Conservation (phyloP, 108 stramenopile genomes). For the Nitzschia sp. region DNA sequence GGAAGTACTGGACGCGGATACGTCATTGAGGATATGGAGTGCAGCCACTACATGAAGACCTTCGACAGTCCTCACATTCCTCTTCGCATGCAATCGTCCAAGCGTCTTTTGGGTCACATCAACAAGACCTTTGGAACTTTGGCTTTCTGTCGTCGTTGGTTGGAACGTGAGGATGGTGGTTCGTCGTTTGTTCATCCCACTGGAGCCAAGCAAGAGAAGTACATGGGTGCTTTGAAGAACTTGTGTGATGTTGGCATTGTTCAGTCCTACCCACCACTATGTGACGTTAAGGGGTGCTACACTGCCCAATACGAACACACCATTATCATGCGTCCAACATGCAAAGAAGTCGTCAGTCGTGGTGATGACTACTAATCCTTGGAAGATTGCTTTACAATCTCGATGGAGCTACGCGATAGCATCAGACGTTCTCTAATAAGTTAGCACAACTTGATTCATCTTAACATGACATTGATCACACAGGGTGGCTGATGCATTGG, state of each 20-base stretch:
- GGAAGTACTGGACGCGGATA: constrained; percentile 95
- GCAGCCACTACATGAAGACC: constrained; percentile 98
- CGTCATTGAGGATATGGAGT: constrained; percentile 97
- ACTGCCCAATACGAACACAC: constrained; percentile 99
- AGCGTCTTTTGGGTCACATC: constrained; percentile 92
- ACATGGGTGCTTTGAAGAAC: constrained; percentile 97
- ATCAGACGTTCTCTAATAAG: too few species aligned
- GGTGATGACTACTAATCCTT: constrained; percentile 93
- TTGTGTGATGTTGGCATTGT: constrained; percentile 95
- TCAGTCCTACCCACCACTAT: constrained; percentile 94
- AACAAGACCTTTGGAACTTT: constrained; percentile 99
- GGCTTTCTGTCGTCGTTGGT: constrained; percentile 98
- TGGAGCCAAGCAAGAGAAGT: constrained; percentile 92
- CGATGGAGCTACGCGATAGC: too few species aligned
- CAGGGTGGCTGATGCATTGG: too few species aligned
- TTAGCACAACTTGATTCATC: too few species aligned
- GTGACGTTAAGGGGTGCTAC: constrained; percentile 94
- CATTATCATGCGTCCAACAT: constrained; percentile 90
- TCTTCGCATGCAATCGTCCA: constrained; percentile 87
- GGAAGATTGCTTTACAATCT: background rate
- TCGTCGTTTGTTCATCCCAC: constrained; percentile 81
- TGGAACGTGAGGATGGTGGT: constrained; percentile 96
- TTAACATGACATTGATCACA: too few species aligned
- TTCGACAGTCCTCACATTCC: constrained; percentile 95
- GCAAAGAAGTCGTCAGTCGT: constrained; percentile 96